Evolutionary conservation across 768 basidiomycete species (phyloP), one percentile per base, ranked within the genome.

Genomic region (Russula sp.): DNA sequence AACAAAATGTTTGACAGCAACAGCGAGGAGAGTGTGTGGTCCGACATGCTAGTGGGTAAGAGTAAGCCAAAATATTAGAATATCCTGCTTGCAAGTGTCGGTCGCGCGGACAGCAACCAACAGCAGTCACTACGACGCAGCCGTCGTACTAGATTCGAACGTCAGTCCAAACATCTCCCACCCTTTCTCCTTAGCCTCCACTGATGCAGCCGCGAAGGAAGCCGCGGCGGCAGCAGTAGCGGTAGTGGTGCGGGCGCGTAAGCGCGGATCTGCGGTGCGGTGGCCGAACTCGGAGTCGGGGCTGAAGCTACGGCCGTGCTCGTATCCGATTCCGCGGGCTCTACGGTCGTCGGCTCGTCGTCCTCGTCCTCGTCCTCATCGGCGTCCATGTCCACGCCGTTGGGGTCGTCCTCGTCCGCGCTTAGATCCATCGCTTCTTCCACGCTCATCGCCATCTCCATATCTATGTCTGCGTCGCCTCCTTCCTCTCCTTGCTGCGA

Each of bases 341-440:
- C 67, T 32, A 64, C 67, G 6, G 67, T 64, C 50, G 59, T 67
- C 42, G 55, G 65, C 53, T 66, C 59, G 53, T 60, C 59, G 16
- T 63, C 59, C 1, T 69, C 59, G 16, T 63, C 59, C 1, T 69
- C 69, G 22, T 72, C 71, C 20, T 54, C 74, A 10, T 62, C 61
- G 22, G 11, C 54, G 20, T 64, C 63, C 7, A 20, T 32, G 18
- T 48, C 52, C 22, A 26, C 38, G 2, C 50, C 65, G 8, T 63
- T 38, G 4, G 34, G 46, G 9, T 56, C 59, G 30, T 55, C 60
- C 36, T 68, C 69, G 49, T 70, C 65, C n/a, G 62, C 65, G 51
- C 64, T 67, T 40, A 71, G 57, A n/a, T 72, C 71, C 71, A 72
- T 70, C 30, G 69, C 71, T 32, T 72, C 71, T 53, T 71, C 71